Conservation (phyloP, 441 rosid genomes). For the Kokia cookei region DNA sequence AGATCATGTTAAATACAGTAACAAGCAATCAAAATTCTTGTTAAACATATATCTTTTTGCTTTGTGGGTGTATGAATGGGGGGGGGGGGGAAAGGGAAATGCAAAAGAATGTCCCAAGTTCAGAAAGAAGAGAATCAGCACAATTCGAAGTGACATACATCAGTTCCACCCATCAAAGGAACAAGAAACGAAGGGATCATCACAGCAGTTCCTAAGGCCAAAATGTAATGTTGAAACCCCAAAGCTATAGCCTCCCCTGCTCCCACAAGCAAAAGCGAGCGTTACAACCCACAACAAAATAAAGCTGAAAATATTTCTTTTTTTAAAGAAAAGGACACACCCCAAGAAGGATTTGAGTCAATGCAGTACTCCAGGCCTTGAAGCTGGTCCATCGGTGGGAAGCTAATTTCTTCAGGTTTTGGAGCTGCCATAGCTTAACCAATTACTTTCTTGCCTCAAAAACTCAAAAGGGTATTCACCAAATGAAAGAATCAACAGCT, state of each 20-base stretch:
- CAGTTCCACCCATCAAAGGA: conserved; percentile 94
- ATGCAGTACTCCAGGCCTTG: conserved; percentile 98
- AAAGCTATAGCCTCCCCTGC: conserved; percentile 91
- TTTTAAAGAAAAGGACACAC: conserved; percentile 28
- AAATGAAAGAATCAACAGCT: conserved; percentile 21
- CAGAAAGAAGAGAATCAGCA: not conserved
- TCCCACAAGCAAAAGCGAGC: conserved; percentile 15
- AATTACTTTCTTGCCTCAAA: not conserved
- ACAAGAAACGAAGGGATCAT: conserved; percentile 99
- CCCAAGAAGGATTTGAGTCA: conserved; percentile 99
- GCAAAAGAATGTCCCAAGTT: not conserved
- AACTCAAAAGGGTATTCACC: conserved; percentile 23
- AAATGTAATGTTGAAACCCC: conserved; percentile 95
- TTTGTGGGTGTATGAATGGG: not conserved
- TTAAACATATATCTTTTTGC: not conserved
- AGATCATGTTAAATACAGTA: not conserved
- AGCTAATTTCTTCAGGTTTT: conserved; percentile 88
- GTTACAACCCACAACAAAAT: not conserved
- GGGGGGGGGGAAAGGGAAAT: not conserved
- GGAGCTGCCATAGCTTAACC: conserved; percentile 64
- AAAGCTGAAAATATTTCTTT: not conserved
- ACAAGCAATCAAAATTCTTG: not conserved
- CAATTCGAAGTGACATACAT: conserved; percentile 45
- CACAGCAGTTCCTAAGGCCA: conserved; percentile 97
- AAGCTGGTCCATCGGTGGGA: conserved; percentile 97